A percentile compares a stretch with the other conserved stretches of the same genome.
Evolutionary conservation across 2,329 filamentous ascomycete genomes (phyloP).

Genomic region (Epichloe amarillans): DNA sequence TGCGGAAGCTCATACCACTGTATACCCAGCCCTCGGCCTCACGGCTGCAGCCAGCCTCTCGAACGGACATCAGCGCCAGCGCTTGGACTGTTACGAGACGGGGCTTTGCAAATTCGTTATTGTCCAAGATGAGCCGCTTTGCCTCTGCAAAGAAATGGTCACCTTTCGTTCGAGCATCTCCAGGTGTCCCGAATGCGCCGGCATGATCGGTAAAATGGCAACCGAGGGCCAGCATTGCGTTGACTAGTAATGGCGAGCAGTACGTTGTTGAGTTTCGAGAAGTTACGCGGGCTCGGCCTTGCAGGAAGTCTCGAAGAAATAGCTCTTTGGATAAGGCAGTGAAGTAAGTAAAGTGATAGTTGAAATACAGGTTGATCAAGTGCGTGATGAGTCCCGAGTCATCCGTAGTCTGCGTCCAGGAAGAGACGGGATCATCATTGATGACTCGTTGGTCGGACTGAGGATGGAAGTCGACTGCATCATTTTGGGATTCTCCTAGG

Average conservation of each 20-base stretch:
- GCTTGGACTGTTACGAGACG: slow-evolving; percentile 85
- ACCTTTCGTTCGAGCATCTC: slow-evolving; percentile 74
- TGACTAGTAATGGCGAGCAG: slow-evolving; percentile 81
- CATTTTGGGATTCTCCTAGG: slow-evolving; percentile 38
- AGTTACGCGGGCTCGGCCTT: slow-evolving; percentile 46
- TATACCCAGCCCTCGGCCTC: slow-evolving; percentile 98
- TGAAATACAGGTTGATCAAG: slow-evolving; percentile 94
- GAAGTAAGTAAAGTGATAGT: slow-evolving; percentile 95
- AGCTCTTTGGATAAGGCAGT: slow-evolving; percentile 75
- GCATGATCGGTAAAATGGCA: slow-evolving; percentile 79
- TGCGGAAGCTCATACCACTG: slow-evolving; percentile 94
- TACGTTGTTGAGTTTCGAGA: slow-evolving; percentile 48
- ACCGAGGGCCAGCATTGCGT: slow-evolving; percentile 83
- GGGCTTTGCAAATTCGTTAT: slow-evolving; percentile 87
- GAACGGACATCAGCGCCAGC: slow-evolving; percentile 85
- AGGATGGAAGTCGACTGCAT: slow-evolving; percentile 23
- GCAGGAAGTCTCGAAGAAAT: slow-evolving; percentile 75
- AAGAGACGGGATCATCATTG: slow-evolving; percentile 58
- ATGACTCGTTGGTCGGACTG: slow-evolving; percentile 32
- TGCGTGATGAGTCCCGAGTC: slow-evolving; percentile 71
- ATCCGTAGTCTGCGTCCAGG: slow-evolving; percentile 77
- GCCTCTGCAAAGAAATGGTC: slow-evolving; percentile 95
- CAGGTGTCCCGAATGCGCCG: slow-evolving; percentile 55
- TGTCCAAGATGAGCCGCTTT: slow-evolving; percentile 76
- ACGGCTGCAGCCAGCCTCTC: slow-evolving; percentile 85